Percentiles rank a stretch among this genome's conserved stretches.
Evolutionary conservation across 2,329 filamentous ascomycete genomes (phyloP).

Genomic region (Grosmannia huntii): DNA sequence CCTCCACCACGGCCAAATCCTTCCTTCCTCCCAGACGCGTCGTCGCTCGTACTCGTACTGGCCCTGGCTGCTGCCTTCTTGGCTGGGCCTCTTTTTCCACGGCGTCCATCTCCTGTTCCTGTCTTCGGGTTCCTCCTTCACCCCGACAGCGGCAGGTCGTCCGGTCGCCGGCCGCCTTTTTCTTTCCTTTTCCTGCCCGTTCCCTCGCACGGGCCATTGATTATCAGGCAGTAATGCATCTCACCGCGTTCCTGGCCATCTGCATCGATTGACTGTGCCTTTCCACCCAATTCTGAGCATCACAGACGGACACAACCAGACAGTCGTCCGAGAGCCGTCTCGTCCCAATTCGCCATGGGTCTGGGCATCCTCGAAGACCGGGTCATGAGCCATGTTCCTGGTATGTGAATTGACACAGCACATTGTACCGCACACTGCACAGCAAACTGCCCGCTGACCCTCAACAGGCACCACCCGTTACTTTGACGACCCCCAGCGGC

Average conservation of each 20-base stretch:
- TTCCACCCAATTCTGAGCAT: not conserved
- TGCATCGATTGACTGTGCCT: not conserved
- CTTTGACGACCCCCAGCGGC: conserved; percentile 43
- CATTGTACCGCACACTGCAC: not conserved
- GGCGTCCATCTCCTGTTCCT: not conserved
- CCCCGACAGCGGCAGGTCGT: not conserved
- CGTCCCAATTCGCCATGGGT: conserved; percentile 34
- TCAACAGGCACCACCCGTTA: conserved; percentile 44
- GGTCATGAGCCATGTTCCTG: conserved; percentile 58
- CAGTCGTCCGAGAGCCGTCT: not conserved
- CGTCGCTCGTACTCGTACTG: too few species aligned
- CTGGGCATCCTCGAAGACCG: conserved; percentile 62
- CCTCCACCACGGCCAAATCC: not conserved
- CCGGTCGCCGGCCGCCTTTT: not conserved
- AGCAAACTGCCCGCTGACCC: not conserved
- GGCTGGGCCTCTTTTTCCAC: too few species aligned
- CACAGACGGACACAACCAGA: too few species aligned
- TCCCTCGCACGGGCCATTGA: not conserved
- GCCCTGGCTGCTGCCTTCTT: too few species aligned
- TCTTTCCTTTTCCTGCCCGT: not conserved
- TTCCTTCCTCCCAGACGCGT: not conserved
- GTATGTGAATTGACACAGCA: conserved; percentile 29
- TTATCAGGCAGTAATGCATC: not conserved
- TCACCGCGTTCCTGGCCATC: not conserved
- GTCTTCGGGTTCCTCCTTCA: not conserved